Conservation (phyloP, 73 alveolate genomes). For the Tetrahymena elliotti region DNA sequence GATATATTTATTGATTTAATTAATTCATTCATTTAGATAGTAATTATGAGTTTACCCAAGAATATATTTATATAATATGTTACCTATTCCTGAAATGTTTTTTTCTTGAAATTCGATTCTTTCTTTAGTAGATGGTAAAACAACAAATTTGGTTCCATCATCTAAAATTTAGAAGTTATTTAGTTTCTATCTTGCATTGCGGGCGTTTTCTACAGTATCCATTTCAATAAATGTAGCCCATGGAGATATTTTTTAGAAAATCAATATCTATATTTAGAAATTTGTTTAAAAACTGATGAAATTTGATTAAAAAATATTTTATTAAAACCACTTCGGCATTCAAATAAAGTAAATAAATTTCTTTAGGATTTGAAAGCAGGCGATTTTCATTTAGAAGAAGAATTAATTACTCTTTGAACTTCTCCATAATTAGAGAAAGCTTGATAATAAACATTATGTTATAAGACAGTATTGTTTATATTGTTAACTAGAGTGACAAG, state of each 20-base stretch:
- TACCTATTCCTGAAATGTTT: neutral
- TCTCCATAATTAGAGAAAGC: neutral
- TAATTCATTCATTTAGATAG: neutral
- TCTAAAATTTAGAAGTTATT: neutral
- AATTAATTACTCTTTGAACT: neutral
- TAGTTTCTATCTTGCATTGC: neutral
- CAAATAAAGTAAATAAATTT: no score
- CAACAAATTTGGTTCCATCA: neutral
- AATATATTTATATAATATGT: neutral
- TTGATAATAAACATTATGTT: neutral
- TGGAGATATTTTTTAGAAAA: neutral
- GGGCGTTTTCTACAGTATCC: neutral
- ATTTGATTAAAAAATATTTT: neutral
- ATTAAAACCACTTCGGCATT: neutral
- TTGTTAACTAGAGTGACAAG: neutral
- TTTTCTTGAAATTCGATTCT: neutral
- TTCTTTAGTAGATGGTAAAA: neutral
- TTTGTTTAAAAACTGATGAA: neutral
- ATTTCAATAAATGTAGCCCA: neutral
- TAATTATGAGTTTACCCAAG: neutral
- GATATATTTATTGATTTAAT: no score
- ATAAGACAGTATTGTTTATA: neutral
- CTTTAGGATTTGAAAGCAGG: neutral
- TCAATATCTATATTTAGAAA: neutral
- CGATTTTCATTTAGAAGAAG: neutral